Conservation (phyloP, 371 early-diverging fungal genomes). For the Mucor saturninus region DNA sequence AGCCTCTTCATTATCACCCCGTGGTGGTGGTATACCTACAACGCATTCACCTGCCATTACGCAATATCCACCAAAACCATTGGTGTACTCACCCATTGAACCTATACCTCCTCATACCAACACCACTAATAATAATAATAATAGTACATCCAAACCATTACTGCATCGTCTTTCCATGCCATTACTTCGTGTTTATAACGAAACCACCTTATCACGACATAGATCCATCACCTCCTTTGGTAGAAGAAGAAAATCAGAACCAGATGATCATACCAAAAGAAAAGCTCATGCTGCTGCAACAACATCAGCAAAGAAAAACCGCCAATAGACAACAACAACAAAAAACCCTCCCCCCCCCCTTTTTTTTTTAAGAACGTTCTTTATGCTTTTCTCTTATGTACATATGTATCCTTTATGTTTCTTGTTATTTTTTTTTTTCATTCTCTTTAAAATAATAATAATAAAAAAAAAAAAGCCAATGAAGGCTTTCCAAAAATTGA, state of each 20-base stretch:
- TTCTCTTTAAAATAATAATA: not conserved
- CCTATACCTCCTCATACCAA: conserved; percentile 15
- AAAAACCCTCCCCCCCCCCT: not conserved
- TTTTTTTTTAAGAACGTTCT: conserved; percentile 5
- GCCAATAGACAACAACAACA: not conserved
- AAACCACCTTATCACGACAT: conserved; percentile 10
- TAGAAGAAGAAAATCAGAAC: conserved; percentile 25
- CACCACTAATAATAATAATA: not conserved
- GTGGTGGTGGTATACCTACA: too few relatives aligned
- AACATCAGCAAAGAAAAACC: conserved; percentile 6
- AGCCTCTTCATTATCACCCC: conserved; percentile 22
- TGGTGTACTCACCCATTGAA: conserved; percentile 52
- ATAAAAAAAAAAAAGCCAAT: conserved; percentile 9
- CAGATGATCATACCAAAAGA: conserved; percentile 17
- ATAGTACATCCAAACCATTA: conserved; percentile 12
- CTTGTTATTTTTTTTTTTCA: not conserved
- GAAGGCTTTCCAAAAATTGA: conserved; percentile 34
- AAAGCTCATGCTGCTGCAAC: not conserved
- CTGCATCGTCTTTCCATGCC: conserved; percentile 38
- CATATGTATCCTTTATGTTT: not conserved
- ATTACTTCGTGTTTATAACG: conserved; percentile 16
- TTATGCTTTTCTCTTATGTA: not conserved
- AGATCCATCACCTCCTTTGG: conserved; percentile 16
- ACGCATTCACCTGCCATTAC: conserved; percentile 39
- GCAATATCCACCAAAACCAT: conserved; percentile 52